phyloP scores from a whole-genome alignment of 768 basidiomycete species.

The Chalciporus piperatus region DNA sequence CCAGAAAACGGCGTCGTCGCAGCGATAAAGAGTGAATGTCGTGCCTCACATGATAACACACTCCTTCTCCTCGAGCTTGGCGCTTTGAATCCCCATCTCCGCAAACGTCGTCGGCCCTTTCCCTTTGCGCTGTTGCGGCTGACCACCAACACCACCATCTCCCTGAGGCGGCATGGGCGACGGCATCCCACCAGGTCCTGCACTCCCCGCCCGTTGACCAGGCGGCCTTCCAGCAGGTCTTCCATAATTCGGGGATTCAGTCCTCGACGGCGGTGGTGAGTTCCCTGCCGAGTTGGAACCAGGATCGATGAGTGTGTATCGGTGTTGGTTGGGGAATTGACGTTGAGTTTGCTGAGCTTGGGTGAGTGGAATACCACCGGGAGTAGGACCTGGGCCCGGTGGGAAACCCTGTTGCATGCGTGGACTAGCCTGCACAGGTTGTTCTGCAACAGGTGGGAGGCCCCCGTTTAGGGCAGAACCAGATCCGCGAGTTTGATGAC shows the following conservation, averaged over 20 bases:
- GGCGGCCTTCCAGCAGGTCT: constrained; percentile 32
- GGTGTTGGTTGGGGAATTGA: constrained; percentile 38
- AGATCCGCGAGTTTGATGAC: constrained; percentile 16
- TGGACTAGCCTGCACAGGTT: constrained; percentile 1
- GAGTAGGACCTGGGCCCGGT: background rate
- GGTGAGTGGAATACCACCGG: background rate
- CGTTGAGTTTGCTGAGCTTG: constrained; percentile 7
- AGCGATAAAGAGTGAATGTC: background rate
- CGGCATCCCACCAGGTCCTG: constrained; percentile 8
- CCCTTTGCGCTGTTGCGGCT: constrained; percentile 6
- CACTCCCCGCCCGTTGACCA: constrained; percentile 25
- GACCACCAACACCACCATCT: background rate
- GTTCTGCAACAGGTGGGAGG: constrained; percentile 18
- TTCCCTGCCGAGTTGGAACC: constrained; percentile 19
- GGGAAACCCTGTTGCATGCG: background rate
- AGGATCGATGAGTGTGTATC: constrained; percentile 49
- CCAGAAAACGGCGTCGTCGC: background rate
- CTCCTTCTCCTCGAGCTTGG: constrained; percentile 75
- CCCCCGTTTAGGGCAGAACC: background rate
- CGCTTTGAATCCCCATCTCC: constrained; percentile 88
- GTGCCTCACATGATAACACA: constrained; percentile 81
- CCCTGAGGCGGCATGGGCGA: constrained; percentile 13
- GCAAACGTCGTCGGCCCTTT: constrained; percentile 76
- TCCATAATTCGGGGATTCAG: constrained; percentile 26
- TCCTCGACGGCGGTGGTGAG: constrained; percentile 14